These are phyloP conservation scores for Quercus lobata DNA, from an alignment of 331 rosid genomes.

Conservation along the genomic window DNA sequence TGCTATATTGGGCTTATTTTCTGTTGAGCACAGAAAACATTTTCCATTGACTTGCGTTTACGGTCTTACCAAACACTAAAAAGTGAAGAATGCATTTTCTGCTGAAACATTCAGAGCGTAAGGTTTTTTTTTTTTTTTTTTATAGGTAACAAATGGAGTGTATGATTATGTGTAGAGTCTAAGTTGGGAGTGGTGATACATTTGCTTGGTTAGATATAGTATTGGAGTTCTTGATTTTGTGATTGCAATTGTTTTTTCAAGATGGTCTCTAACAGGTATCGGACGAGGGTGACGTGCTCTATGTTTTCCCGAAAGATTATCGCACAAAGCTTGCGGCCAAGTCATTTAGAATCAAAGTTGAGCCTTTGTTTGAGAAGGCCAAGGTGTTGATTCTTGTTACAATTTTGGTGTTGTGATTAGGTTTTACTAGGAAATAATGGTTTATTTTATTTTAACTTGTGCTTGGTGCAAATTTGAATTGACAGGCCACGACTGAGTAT, in stretches of 20 bases:
- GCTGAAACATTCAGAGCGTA: no score
- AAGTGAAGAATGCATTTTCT: no score
- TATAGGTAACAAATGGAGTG: background rate
- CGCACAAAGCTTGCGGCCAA: conserved; percentile 78
- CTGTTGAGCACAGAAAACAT: no score
- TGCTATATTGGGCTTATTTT: no score
- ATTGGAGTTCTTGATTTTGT: conserved; percentile 29
- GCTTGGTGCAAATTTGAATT: conserved; percentile 14
- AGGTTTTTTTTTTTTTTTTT: background rate
- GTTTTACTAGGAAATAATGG: background rate
- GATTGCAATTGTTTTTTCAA: conserved; percentile 45
- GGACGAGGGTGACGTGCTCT: conserved; percentile 86
- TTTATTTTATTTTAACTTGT: conserved; percentile 8
- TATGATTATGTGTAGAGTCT: background rate
- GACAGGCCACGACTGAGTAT: conserved; percentile 77
- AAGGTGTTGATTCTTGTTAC: conserved; percentile 52
- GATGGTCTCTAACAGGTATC: conserved; percentile 78
- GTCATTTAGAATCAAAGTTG: conserved; percentile 72
- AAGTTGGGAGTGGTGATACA: background rate
- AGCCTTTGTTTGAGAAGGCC: conserved; percentile 77
- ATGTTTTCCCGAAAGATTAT: conserved; percentile 85
- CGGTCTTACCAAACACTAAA: no score
- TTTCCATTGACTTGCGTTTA: no score
- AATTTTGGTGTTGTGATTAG: background rate
- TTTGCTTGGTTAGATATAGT: background rate